Conservation (phyloP, 768 basidiomycete species). For the Cyclocybe cylindracea region DNA sequence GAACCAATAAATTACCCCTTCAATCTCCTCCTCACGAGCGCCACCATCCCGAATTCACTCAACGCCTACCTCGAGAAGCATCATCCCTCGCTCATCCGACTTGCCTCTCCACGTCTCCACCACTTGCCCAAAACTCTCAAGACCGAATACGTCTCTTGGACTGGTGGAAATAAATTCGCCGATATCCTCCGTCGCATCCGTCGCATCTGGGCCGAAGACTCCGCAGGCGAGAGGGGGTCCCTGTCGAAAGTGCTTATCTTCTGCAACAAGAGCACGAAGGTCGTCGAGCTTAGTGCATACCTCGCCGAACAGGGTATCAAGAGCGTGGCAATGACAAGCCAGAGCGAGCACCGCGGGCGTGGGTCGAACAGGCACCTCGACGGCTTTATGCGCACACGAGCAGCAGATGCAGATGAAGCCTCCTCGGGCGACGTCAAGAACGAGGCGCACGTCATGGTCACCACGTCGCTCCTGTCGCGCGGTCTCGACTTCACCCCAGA, state of each 20-base stretch:
- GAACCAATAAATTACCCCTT: slow-evolving; percentile 63
- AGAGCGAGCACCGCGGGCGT: slow-evolving; percentile 53
- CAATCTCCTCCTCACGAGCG: slow-evolving; percentile 79
- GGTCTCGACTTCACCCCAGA: slow-evolving; percentile 85
- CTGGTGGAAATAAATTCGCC: slow-evolving; percentile 77
- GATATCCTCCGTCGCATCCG: slow-evolving; percentile 79
- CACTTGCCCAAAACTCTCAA: slow-evolving; percentile 69
- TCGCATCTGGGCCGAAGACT: slow-evolving; percentile 74
- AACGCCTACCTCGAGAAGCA: slow-evolving; percentile 59
- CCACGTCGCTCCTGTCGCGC: slow-evolving; percentile 88
- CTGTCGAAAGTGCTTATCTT: slow-evolving; percentile 80
- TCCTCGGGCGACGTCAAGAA: slow-evolving; percentile 25
- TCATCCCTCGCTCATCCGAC: slow-evolving; percentile 67
- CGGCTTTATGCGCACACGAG: slow-evolving; percentile 57
- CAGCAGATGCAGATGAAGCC: neutral
- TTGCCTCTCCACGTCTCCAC: slow-evolving; percentile 81
- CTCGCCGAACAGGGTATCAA: slow-evolving; percentile 62
- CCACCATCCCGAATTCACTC: slow-evolving; percentile 83
- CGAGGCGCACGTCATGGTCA: slow-evolving; percentile 72
- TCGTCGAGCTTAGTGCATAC: slow-evolving; percentile 58
- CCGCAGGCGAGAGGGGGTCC: slow-evolving; percentile 27
- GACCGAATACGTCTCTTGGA: slow-evolving; percentile 74
- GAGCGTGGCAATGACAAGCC: slow-evolving; percentile 66
- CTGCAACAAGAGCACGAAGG: slow-evolving; percentile 75
- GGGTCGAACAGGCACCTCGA: slow-evolving; percentile 80